These are phyloP conservation scores for Pichia gijzeniarum DNA, from an alignment of 805 yeast species.

Conservation along the genomic window DNA sequence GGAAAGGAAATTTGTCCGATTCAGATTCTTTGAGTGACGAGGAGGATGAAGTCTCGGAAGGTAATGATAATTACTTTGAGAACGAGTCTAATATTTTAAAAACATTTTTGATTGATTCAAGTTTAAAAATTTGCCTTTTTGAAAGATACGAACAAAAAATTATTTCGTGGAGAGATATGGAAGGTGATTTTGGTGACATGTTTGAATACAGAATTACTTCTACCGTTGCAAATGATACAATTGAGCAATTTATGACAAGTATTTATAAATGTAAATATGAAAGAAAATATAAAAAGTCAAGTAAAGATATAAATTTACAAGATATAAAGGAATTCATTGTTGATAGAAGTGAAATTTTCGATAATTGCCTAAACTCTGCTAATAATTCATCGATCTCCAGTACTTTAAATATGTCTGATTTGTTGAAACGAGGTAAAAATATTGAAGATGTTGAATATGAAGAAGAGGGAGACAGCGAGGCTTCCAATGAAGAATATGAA, in stretches of 20 bases:
- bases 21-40: slow-evolving; percentile 41
- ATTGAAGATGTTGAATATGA: slow-evolving; percentile 21
- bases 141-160: slow-evolving; percentile 45
- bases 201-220: slow-evolving; percentile 74
- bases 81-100: slow-evolving; percentile 54
- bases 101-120: slow-evolving; percentile 58
- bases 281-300: slow-evolving; percentile 55
- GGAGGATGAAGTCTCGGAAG: slow-evolving; percentile 40
- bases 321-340: slow-evolving; percentile 55
- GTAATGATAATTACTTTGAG: slow-evolving; percentile 30
- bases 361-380: slow-evolving; percentile 19
- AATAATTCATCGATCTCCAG: slow-evolving; percentile 17
- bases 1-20: slow-evolving; percentile 63
- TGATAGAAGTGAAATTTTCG: slow-evolving; percentile 26
- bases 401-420: slow-evolving; percentile 6
- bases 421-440: background rate
- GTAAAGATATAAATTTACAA: slow-evolving; percentile 36
- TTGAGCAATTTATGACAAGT: slow-evolving; percentile 56
- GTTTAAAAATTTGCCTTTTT: slow-evolving; percentile 48
- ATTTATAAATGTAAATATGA: slow-evolving; percentile 71
- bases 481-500: slow-evolving; percentile 19
- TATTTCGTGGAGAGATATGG: slow-evolving; percentile 73
- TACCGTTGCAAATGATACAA: slow-evolving; percentile 46
- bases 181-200: slow-evolving; percentile 81
- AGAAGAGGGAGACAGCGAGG: slow-evolving; percentile 28